A percentile compares a stretch with the other conserved stretches of the same genome.
Conservation (phyloP, 495 filamentous ascomycete species). For the Tetracladium setigerum region DNA sequence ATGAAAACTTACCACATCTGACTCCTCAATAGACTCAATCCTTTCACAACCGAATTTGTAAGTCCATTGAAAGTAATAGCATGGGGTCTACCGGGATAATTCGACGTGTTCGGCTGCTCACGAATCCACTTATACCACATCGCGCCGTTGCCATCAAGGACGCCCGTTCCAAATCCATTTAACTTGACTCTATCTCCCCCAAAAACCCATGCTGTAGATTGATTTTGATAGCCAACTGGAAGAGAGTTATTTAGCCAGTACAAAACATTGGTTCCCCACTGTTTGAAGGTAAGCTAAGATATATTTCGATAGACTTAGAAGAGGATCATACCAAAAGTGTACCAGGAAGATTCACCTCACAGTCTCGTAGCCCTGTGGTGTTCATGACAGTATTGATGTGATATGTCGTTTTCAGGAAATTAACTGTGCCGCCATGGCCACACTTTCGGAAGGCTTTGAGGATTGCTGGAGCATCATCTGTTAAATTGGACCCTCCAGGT, state of each 20-base stretch:
- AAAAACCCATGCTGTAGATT: constrained; percentile 37
- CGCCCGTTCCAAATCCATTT: constrained; percentile 28
- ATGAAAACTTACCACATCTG: constrained; percentile 39
- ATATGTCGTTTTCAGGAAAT: constrained; percentile 31
- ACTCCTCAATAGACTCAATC: constrained; percentile 28
- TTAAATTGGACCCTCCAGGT: constrained; percentile 14
- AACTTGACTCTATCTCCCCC: constrained; percentile 33
- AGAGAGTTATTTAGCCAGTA: constrained; percentile 38
- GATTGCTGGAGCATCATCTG: constrained; percentile 31
- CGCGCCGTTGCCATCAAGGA: constrained; percentile 39
- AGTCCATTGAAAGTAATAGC: constrained; percentile 31
- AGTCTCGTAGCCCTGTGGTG: constrained; percentile 31
- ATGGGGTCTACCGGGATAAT: constrained; percentile 36
- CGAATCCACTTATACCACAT: no score
- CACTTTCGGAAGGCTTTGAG: constrained; percentile 32
- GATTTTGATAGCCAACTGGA: constrained; percentile 36
- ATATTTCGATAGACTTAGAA: constrained; percentile 9
- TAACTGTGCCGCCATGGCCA: constrained; percentile 28
- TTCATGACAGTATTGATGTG: constrained; percentile 32
- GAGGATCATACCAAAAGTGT: constrained; percentile 25
- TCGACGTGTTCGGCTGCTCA: constrained; percentile 27
- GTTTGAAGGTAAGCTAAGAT: constrained; percentile 9
- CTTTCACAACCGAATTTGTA: constrained; percentile 27
- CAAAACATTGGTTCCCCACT: constrained; percentile 31
- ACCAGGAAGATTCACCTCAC: constrained; percentile 28